Conservation (phyloP, 208 protist species). For the Vickermania ingenoplastis region DNA sequence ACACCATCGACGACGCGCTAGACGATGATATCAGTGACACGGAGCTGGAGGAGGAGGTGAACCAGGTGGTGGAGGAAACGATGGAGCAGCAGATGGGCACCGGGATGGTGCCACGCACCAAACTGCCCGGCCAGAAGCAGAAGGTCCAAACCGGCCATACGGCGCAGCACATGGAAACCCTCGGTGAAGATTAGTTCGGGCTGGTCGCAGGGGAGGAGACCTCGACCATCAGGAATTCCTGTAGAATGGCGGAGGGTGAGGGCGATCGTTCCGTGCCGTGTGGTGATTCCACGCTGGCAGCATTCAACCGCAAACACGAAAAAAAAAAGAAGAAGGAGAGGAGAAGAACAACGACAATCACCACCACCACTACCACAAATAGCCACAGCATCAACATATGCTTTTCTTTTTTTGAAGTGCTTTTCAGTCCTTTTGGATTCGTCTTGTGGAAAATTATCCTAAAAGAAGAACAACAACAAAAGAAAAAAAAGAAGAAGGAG, state of each 20-base stretch:
- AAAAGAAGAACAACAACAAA: no score
- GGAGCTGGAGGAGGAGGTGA: slow-evolving; percentile 84
- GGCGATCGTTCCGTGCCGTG: no score
- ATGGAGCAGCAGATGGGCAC: slow-evolving; percentile 59
- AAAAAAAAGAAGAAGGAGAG: no score
- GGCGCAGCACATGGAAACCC: slow-evolving; percentile 14
- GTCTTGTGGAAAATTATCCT: no score
- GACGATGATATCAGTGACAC: slow-evolving; percentile 79
- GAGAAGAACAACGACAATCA: no score
- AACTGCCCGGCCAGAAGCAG: slow-evolving; percentile 31
- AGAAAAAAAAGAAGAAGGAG: no score
- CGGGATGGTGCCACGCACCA: slow-evolving; percentile 33
- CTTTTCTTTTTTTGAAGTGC: no score
- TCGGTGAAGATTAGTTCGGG: slow-evolving; percentile 25
- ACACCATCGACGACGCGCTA: slow-evolving; percentile 73
- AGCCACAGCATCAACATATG: no score
- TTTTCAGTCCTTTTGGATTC: no score
- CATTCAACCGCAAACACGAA: no score
- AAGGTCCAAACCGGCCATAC: background rate
- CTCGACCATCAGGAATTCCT: slow-evolving; percentile 28
- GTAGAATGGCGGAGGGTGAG: slow-evolving; percentile 44
- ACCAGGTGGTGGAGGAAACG: slow-evolving; percentile 82
- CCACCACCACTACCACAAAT: no score
- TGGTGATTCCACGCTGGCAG: no score
- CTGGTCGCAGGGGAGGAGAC: background rate